Conservation (phyloP, 257 asterid species). For the Nicotiana noctiflora region DNA sequence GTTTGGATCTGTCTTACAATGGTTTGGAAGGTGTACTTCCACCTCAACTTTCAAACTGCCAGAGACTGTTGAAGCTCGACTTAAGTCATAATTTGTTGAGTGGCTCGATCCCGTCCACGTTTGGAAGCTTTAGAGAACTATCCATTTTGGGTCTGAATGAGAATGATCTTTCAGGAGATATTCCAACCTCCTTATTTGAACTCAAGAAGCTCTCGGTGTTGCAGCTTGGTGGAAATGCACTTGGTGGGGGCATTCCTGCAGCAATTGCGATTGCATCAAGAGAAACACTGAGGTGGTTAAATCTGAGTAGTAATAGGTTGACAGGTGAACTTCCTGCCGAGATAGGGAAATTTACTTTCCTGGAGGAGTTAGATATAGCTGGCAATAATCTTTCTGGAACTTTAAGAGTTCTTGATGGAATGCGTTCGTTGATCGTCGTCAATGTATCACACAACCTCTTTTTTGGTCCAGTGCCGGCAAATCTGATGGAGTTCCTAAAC, state of each 20-base stretch:
- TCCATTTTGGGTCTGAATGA: constrained; percentile 50
- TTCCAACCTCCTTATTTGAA: constrained; percentile 43
- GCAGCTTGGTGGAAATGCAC: constrained; percentile 62
- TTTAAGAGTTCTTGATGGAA: constrained; percentile 35
- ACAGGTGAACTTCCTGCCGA: constrained; percentile 49
- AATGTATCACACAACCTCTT: constrained; percentile 56
- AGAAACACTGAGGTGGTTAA: constrained; percentile 47
- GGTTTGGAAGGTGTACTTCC: constrained; percentile 47
- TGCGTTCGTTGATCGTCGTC: constrained; percentile 41
- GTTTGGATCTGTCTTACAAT: constrained; percentile 55
- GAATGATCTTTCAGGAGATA: constrained; percentile 46
- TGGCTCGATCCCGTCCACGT: constrained; percentile 49
- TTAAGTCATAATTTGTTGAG: constrained; percentile 52
- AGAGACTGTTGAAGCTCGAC: constrained; percentile 42
- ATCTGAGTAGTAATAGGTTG: constrained; percentile 55
- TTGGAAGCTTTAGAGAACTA: constrained; percentile 41
- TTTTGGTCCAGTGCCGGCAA: constrained; percentile 47
- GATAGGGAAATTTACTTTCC: constrained; percentile 46
- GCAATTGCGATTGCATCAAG: constrained; percentile 24
- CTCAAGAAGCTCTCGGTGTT: constrained; percentile 44
- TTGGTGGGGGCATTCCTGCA: constrained; percentile 50
- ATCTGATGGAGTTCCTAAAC: constrained; percentile 27
- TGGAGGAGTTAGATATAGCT: constrained; percentile 61
- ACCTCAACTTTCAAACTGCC: constrained; percentile 41
- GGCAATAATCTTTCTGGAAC: constrained; percentile 55